Evolutionary conservation across 177 flowering plant genomes (phyloP).

Genomic region (Telopea speciosissima): DNA sequence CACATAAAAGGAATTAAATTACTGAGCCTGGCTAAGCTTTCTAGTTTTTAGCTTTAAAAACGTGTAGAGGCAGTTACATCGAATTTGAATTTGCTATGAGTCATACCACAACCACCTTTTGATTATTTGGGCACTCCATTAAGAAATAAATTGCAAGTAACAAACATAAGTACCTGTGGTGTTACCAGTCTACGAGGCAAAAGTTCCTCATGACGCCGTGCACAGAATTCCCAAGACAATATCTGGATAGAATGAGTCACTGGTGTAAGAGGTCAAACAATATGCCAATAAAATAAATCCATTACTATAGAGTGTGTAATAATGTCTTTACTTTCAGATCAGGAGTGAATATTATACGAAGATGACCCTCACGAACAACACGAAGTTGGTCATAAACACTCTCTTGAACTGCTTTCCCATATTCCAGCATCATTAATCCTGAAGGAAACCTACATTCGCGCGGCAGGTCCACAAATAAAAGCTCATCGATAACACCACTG

Average conservation of each 20-base stretch:
- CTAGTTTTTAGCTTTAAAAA: neutral
- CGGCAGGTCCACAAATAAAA: conserved; percentile 83
- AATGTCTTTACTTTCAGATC: conserved; percentile 47
- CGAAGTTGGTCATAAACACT: conserved; percentile 76
- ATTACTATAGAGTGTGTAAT: neutral
- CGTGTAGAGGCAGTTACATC: neutral
- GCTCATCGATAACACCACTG: conserved; percentile 92
- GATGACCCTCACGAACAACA: conserved; percentile 74
- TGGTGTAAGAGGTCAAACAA: neutral
- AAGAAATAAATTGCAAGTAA: neutral
- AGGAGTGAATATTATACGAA: conserved; percentile 55
- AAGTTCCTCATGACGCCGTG: conserved; percentile 68
- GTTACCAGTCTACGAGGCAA: conserved; percentile 61
- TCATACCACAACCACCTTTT: neutral
- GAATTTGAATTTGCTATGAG: neutral
- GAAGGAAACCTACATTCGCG: conserved; percentile 67
- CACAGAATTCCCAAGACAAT: conserved; percentile 75
- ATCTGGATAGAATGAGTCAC: conserved; percentile 28
- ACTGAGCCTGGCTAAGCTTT: neutral
- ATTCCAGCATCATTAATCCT: conserved; percentile 88
- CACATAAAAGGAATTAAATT: neutral
- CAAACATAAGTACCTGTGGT: conserved; percentile 48
- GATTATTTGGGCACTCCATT: neutral
- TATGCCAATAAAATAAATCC: neutral
- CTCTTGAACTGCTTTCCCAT: conserved; percentile 84